These are phyloP conservation scores for Auriscalpium vulgare DNA, from an alignment of 768 basidiomycete genomes.

Conservation along the genomic window DNA sequence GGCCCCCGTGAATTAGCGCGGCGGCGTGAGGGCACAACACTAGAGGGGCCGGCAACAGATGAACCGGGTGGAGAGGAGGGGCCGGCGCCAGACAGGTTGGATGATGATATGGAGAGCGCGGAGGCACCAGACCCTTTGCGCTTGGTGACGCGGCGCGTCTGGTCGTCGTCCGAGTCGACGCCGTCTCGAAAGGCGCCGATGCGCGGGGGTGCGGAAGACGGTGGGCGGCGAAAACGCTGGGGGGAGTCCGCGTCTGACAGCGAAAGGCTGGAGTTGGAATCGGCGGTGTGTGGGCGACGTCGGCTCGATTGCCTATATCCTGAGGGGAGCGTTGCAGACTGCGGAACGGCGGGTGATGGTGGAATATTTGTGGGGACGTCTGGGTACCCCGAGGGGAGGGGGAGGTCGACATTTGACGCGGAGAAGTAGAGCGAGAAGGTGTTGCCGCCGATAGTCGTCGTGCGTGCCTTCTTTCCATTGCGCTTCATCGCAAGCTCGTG, in stretches of 20 bases:
- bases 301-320: not conserved
- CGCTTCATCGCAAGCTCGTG: constrained; percentile 47
- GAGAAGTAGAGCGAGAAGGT: constrained; percentile 55
- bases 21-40: not conserved
- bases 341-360: not conserved
- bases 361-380: constrained; percentile 13
- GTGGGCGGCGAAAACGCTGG: not conserved
- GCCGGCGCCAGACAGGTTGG: not conserved
- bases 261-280: not conserved
- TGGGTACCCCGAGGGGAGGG: constrained; percentile 17
- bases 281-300: not conserved
- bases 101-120: not conserved
- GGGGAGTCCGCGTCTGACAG: constrained; percentile 1
- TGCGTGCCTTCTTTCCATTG: constrained; percentile 13
- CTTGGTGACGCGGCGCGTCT: not conserved
- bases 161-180: constrained; percentile 1
- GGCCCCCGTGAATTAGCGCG: not conserved
- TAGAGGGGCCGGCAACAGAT: not conserved
- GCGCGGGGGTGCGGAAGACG: constrained; percentile 4
- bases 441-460: constrained; percentile 14
- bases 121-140: not conserved
- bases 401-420: constrained; percentile 25
- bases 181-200: not conserved
- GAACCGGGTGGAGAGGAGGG: not conserved
- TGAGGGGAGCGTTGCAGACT: not conserved